These are phyloP conservation scores for Epichloe brachyelytri DNA, from an alignment of 2,329 filamentous ascomycete genomes.

Conservation along the genomic window DNA sequence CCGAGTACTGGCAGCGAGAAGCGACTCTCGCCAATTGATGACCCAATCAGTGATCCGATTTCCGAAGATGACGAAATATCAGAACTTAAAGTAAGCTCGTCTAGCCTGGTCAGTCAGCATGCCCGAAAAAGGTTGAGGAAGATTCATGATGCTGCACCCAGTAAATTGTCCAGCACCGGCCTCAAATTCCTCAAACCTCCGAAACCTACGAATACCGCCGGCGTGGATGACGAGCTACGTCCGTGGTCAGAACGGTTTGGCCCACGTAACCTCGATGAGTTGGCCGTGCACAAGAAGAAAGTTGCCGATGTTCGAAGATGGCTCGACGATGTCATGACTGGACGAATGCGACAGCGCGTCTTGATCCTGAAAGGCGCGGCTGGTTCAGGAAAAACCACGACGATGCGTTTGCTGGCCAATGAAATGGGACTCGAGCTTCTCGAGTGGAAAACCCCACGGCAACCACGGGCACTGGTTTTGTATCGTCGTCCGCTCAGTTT, in stretches of 20 bases:
- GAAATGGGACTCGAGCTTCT: conserved; percentile 66
- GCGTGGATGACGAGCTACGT: conserved; percentile 41
- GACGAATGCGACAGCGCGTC: conserved; percentile 54
- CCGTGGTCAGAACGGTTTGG: conserved; percentile 85
- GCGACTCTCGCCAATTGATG: conserved; percentile 25
- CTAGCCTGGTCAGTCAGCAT: conserved; percentile 43
- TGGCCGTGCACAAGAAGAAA: conserved; percentile 92
- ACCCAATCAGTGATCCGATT: conserved; percentile 42
- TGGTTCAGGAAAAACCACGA: conserved; percentile 87
- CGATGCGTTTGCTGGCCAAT: conserved; percentile 62
- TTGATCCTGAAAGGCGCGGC: conserved; percentile 82
- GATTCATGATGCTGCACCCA: conserved; percentile 12
- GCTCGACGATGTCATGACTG: conserved; percentile 61
- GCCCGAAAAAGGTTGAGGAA: conserved; percentile 40
- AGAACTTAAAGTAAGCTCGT: conserved; percentile 33
- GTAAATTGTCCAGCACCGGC: conserved; percentile 23
- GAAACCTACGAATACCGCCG: conserved; percentile 15
- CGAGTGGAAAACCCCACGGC: conserved; percentile 83
- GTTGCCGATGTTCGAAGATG: conserved; percentile 74
- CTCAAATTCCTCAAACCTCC: conserved; percentile 39
- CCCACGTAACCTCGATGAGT: conserved; percentile 61
- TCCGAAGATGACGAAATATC: conserved; percentile 48
- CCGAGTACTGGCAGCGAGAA: conserved; percentile 18
- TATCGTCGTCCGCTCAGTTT: conserved; percentile 68
- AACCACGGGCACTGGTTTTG: conserved; percentile 44